These are phyloP conservation scores for Tagetes erecta DNA, from an alignment of 129 eudicot genomes.

Conservation along the genomic window DNA sequence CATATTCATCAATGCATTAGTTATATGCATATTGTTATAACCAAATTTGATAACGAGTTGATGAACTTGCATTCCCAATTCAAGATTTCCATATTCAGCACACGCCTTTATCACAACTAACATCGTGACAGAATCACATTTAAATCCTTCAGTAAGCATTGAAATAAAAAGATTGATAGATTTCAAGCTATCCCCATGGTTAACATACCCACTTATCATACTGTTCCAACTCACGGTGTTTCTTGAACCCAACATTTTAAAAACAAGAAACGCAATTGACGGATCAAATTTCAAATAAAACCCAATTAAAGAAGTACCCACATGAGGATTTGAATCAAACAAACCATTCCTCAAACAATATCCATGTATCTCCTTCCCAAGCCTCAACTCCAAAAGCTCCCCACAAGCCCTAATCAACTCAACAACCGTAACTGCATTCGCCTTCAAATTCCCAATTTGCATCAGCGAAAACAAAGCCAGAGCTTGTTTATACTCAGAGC, in stretches of 20 bases:
- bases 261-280: constrained; percentile 35
- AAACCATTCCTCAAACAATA: constrained; percentile 55
- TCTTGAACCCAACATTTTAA: constrained; percentile 39
- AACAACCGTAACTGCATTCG: constrained; percentile 53
- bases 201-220: constrained; percentile 48
- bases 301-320: constrained; percentile 52
- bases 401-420: constrained; percentile 48
- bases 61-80: constrained; percentile 55
- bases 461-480: constrained; percentile 38
- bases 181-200: constrained; percentile 35
- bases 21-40: constrained; percentile 35
- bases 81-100: constrained; percentile 35
- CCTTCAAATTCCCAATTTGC: constrained; percentile 38
- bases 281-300: constrained; percentile 51
- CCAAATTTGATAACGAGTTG: constrained; percentile 48
- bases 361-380: constrained; percentile 59
- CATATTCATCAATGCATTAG: constrained; percentile 47
- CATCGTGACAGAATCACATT: constrained; percentile 47
- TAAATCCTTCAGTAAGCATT: constrained; percentile 43
- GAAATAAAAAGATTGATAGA: constrained; percentile 41
- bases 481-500: constrained; percentile 37
- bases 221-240: constrained; percentile 59
- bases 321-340: constrained; percentile 39
- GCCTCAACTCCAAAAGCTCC: constrained; percentile 41
- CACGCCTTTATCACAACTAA: constrained; percentile 49